These are phyloP conservation scores for Pseudogymnoascus destructans DNA, from an alignment of 2,329 filamentous ascomycete species.

Conservation along the genomic window DNA sequence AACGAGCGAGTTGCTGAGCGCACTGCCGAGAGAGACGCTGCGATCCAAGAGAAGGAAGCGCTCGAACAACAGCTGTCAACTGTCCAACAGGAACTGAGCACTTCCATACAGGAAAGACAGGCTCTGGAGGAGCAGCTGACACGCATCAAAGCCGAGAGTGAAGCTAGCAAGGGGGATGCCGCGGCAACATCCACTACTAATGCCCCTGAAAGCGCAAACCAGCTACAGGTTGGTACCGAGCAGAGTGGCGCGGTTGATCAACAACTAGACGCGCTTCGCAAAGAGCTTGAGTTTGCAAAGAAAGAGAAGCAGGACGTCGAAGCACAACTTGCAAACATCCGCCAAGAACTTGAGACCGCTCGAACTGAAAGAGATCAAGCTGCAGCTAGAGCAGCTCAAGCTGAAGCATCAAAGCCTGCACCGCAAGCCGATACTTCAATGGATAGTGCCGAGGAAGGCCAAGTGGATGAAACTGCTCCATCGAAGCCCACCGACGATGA, in stretches of 20 bases:
- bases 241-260: slow-evolving; percentile 36
- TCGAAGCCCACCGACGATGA: slow-evolving; percentile 40
- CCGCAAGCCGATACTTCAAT: slow-evolving; percentile 2
- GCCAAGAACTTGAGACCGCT: slow-evolving; percentile 36
- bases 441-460: slow-evolving; percentile 43
- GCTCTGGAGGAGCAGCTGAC: slow-evolving; percentile 27
- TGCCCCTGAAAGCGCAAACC: slow-evolving; percentile 11
- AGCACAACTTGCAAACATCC: slow-evolving; percentile 36
- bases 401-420: slow-evolving; percentile 21
- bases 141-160: slow-evolving; percentile 38
- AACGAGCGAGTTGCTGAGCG: slow-evolving; percentile 37
- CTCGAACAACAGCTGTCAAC: slow-evolving; percentile 24
- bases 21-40: slow-evolving; percentile 24
- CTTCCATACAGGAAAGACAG: slow-evolving; percentile 28
- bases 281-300: slow-evolving; percentile 52
- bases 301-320: slow-evolving; percentile 59
- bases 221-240: slow-evolving; percentile 29
- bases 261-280: slow-evolving; percentile 36
- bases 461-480: slow-evolving; percentile 33
- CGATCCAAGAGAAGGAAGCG: slow-evolving; percentile 32
- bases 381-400: slow-evolving; percentile 26
- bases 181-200: neutral
- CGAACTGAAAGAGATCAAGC: slow-evolving; percentile 33
- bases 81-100: slow-evolving; percentile 37
- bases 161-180: slow-evolving; percentile 30